Evolutionary conservation across 768 basidiomycete genomes (phyloP), one percentile per base, ranked within the genome.

Genomic region (Podaxis sp.): DNA sequence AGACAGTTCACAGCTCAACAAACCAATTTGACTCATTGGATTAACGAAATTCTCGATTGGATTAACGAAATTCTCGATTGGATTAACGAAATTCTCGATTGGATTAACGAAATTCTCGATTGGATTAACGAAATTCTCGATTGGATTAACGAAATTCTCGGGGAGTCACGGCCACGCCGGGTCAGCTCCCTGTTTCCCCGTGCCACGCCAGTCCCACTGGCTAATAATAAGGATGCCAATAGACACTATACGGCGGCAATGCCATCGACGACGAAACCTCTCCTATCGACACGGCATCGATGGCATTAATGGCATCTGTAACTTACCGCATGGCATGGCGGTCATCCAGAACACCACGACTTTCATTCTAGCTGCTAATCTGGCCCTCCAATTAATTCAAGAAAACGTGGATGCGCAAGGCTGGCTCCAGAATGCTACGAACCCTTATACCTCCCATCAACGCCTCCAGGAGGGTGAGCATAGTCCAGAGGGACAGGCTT

Each of bases 401-500:
- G 54, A 67, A 16, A 80, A 73, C 66, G 66, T 82, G 27, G 73
- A 76, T 59, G 50, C 63, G 10, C 65, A 78, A 50, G 76, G 77
- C 40, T 79, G 81, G 83, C 71, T 82, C 56, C 72, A 68, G 62
- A 70, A 74, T 50, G 70, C 79, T 28, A 81, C 83, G 27, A 72
- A 87, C 63, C 86, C 85, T 1, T 70, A 78, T 50, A 76, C 79
- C 0, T 86, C 83, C 72, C 65, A 73, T 59, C 69, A 73, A 4
- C 74, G 74, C 18, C 73, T 72, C 6, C 40, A 63, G 4, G 66
- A 71, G 23, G 76, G 77, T 3, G 61, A 66, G 7, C 69, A 78
- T 52, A 82, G 79, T 64, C 83, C 86, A 4, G 86, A 87, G 68
- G 84, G 79, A 1, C 82, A 87, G 69, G 78, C 83, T 1, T 87